Percentiles rank a stretch among this genome's conserved stretches.
Conservation (phyloP, 139 green algal genomes). For the Chlamydomonas sp. region DNA sequence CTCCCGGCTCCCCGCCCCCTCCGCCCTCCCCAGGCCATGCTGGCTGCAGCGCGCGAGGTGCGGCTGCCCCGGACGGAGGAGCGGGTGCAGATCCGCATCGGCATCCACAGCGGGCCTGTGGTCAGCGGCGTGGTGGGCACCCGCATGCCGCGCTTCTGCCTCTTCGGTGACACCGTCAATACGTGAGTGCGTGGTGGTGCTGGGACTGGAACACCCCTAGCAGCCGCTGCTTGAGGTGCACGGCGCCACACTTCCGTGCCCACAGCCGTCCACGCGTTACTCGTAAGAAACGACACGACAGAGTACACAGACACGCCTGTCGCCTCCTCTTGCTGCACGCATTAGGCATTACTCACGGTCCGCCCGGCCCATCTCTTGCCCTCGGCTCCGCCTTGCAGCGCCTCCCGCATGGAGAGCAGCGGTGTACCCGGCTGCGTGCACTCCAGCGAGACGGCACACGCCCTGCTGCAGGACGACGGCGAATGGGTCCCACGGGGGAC, state of each 20-base stretch:
- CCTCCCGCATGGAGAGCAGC: slow-evolving; percentile 30
- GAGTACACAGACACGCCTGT: too few relatives aligned
- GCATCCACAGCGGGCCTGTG: slow-evolving; percentile 14
- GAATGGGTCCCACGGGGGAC: background rate
- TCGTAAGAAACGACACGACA: too few relatives aligned
- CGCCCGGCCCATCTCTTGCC: too few relatives aligned
- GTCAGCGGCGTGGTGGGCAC: too few relatives aligned
- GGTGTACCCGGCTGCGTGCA: slow-evolving; percentile 25
- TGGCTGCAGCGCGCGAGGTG: background rate
- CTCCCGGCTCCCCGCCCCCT: too few relatives aligned
- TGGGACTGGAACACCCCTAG: too few relatives aligned
- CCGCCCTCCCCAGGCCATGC: slow-evolving; percentile 4
- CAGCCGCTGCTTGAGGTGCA: too few relatives aligned
- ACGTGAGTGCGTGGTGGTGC: background rate
- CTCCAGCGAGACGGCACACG: background rate
- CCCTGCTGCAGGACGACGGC: slow-evolving; percentile 3
- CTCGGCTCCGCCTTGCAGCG: background rate
- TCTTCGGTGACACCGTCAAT: slow-evolving; percentile 61
- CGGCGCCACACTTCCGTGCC: too few relatives aligned
- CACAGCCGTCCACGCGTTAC: too few relatives aligned
- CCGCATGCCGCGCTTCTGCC: slow-evolving; percentile 45
- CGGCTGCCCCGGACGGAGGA: slow-evolving; percentile 42
- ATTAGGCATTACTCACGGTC: too few relatives aligned
- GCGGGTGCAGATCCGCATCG: slow-evolving; percentile 7
- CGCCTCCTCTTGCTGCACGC: too few relatives aligned